phyloP scores from a whole-genome alignment of 441 rosid genomes.

The Eutrema salsugineum region DNA sequence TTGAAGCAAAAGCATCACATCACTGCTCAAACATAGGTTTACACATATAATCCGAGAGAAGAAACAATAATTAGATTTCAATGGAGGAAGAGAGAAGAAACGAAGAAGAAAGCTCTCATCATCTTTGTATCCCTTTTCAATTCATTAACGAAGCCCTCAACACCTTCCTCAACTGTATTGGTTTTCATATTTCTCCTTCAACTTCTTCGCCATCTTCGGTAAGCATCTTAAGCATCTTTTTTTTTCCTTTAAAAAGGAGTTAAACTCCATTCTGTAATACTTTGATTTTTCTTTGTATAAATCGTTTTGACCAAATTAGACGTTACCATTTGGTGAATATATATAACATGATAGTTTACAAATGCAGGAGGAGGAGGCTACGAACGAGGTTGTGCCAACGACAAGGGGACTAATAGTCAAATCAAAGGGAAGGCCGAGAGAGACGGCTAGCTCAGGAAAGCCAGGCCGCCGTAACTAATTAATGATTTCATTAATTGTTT shows the following conservation, averaged over 20 bases:
- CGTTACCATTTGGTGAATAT: not conserved
- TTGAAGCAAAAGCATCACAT: not conserved
- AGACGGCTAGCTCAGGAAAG: not conserved
- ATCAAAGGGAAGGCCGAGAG: not conserved
- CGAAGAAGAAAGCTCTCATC: conserved; percentile 3
- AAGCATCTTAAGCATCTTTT: too few relatives aligned
- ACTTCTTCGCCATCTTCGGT: not conserved
- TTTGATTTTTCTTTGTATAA: not conserved
- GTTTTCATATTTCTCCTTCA: conserved; percentile 2
- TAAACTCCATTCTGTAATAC: too few relatives aligned
- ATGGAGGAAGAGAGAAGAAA: conserved; percentile 3
- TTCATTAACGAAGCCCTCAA: not conserved
- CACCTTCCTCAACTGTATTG: not conserved
- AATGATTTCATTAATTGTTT: not conserved
- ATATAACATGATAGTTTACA: not conserved
- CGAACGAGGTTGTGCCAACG: not conserved
- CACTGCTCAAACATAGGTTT: not conserved
- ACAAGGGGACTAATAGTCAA: not conserved
- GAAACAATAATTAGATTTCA: not conserved
- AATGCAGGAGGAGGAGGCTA: not conserved
- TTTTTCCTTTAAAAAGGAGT: too few relatives aligned
- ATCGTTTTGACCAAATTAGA: not conserved
- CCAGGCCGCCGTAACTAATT: not conserved
- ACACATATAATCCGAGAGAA: not conserved
- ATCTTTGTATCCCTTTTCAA: not conserved